Conservation (phyloP, 1,284 basidiomycete species). For the Exobasidium cylindrosporum region DNA sequence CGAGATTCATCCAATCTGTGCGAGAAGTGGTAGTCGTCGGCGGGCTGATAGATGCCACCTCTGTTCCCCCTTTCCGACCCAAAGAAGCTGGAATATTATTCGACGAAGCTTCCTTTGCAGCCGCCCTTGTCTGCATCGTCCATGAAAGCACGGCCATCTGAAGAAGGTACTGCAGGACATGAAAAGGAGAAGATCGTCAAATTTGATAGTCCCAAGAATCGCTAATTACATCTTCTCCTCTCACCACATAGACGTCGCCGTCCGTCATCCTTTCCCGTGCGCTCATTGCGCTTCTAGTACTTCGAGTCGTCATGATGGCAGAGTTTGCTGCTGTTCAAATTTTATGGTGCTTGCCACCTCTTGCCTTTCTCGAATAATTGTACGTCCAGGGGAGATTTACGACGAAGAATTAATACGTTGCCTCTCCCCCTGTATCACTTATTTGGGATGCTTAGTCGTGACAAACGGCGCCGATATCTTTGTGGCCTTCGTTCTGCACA, state of each 20-base stretch:
- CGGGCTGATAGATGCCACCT: conserved; percentile 9
- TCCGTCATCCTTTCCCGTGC: conserved; percentile 33
- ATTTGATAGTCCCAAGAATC: background rate
- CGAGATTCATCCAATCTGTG: conserved; percentile 42
- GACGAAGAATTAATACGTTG: too few species aligned
- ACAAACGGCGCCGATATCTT: too few species aligned
- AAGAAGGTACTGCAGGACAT: conserved; percentile 44
- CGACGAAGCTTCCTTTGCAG: conserved; percentile 2
- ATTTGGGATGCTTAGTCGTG: too few species aligned
- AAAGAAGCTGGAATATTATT: background rate
- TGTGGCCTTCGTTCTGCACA: too few species aligned
- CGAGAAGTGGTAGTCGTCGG: conserved; percentile 9
- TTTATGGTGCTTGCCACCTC: too few species aligned
- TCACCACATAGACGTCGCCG: conserved; percentile 48
- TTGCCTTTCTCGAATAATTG: too few species aligned
- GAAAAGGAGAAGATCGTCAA: background rate
- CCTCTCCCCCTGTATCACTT: too few species aligned
- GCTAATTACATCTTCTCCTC: background rate
- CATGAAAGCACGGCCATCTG: conserved; percentile 37
- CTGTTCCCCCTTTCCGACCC: conserved; percentile 17
- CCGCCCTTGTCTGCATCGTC: conserved; percentile 20
- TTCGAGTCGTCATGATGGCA: conserved; percentile 35
- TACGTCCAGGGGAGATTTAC: too few species aligned
- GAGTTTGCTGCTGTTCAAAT: too few species aligned
- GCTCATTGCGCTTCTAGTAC: conserved; percentile 21